Percentiles rank a stretch among this genome's conserved stretches.
Conservation (phyloP, 441 rosid species). For the Populus hybrid region DNA sequence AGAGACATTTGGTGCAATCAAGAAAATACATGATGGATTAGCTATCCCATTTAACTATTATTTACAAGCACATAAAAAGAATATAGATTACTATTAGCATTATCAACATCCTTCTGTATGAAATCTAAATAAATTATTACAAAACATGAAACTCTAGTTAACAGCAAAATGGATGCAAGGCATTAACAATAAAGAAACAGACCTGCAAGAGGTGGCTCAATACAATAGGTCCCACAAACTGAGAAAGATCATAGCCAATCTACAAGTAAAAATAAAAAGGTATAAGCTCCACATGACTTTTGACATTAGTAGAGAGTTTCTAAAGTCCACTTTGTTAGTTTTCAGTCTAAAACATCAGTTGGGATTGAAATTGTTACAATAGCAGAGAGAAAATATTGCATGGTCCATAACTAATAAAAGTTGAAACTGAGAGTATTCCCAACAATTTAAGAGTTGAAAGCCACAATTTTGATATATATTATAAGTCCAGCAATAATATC, state of each 20-base stretch:
- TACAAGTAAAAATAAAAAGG: constrained; percentile 32
- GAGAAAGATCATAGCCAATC: constrained; percentile 88
- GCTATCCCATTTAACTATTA: not conserved
- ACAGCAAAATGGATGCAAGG: not conserved
- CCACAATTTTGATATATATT: not conserved
- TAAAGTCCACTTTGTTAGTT: not conserved
- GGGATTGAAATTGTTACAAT: not conserved
- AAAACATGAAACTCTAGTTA: not conserved
- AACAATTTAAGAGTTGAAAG: not conserved
- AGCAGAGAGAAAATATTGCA: not conserved
- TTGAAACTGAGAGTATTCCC: not conserved
- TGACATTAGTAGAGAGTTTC: constrained; percentile 1
- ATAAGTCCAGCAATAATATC: not conserved
- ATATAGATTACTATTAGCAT: not conserved
- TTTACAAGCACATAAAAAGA: not conserved
- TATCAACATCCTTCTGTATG: not conserved
- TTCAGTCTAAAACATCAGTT: not conserved
- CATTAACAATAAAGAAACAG: constrained; percentile 17
- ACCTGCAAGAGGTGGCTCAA: constrained; percentile 82
- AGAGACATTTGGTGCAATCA: not conserved
- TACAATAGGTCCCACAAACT: constrained; percentile 84
- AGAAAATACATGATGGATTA: not conserved
- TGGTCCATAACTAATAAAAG: not conserved
- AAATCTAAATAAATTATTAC: not conserved
- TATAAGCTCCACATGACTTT: constrained; percentile 22